Evolutionary conservation across 257 asterid species (phyloP).

Genomic region (Fraxinus excelsior): DNA sequence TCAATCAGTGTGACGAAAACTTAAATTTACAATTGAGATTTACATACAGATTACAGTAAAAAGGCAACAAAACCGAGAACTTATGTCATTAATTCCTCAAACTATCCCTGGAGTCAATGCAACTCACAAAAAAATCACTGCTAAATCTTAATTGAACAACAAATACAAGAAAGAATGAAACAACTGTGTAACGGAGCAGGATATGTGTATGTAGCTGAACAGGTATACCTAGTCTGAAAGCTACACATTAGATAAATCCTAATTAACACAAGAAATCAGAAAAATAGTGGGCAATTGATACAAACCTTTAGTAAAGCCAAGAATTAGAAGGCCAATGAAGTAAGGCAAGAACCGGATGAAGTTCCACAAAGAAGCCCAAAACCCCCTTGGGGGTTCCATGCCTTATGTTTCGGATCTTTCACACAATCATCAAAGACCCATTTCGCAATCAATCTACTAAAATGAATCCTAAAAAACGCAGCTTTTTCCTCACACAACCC

Average conservation of each 20-base stretch:
- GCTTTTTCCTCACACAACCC: slow-evolving; percentile 25
- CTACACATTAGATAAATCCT: background rate
- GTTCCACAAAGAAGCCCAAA: slow-evolving; percentile 67
- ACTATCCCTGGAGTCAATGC: slow-evolving; percentile 14
- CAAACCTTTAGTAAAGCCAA: slow-evolving; percentile 81
- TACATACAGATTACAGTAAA: slow-evolving; percentile 9
- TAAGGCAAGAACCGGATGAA: slow-evolving; percentile 85
- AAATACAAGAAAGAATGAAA: background rate
- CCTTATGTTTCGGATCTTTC: slow-evolving; percentile 20
- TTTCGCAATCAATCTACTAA: slow-evolving; percentile 12
- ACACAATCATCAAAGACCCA: slow-evolving; percentile 33
- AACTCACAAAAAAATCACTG: background rate
- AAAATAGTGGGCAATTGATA: slow-evolving; percentile 9
- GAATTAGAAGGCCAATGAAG: slow-evolving; percentile 81
- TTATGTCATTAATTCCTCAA: background rate
- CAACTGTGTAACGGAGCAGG: background rate
- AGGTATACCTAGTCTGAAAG: background rate
- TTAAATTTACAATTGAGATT: background rate
- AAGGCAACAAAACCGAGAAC: background rate
- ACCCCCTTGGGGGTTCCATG: slow-evolving; percentile 82
- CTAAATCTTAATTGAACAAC: slow-evolving; percentile 11
- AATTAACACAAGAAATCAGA: background rate
- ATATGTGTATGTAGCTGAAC: background rate
- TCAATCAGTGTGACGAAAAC: background rate
- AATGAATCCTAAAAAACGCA: background rate